Base-by-base conservation (phyloP, 2,329 filamentous ascomycete genomes). In the Pseudogymnoascus sp. region DNA sequence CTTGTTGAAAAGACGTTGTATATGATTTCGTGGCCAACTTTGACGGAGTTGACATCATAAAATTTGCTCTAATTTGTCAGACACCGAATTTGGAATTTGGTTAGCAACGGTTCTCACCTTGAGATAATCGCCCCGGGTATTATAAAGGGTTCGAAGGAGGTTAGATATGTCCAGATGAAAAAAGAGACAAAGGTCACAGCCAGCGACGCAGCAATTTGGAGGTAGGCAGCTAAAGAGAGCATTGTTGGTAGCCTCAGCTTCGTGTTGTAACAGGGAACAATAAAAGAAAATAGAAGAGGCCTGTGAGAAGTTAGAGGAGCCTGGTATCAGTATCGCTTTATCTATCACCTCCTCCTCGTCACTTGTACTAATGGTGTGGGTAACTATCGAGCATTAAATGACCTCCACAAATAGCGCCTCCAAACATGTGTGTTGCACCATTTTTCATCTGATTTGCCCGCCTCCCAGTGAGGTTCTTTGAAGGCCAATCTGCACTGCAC, bases 1-100 rank as follows among this genome's bases (percentile, higher is more conserved):
- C 64, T 64, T 4, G 63, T 67, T 33, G 66, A 63, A 63, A 71
- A 72, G 4, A 66, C 63, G 42, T 66, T 70, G 16, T 67, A 37
- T 25, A 70, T 63, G 7, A 64, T 63, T 8, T 11, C 6, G 3
- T 44, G 64, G 12, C 66, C 65, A 8, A 66, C 61, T 44, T 69
- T 69, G 5, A 35, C 35, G 33, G 68, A 67, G 31, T 66, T 69
- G 2, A 69, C 67, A 7, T 47, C 62, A 61, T 71, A 71, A 37
- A 69, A 69, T 1, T 66, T 40, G 16, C 53, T 67, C 68, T 69
- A 10, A 28, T 28, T 28, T 50, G 23, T 50, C 4, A 50, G 23
- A 50, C 23, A 28, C 3, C 7, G 23, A 28, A 16, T 28, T 50
- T 50, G 14, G 12, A 50, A 28, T 28, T 5, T 16, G 44, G 44